Evolutionary conservation across 192 early-diverging fungal genomes (phyloP).

Genomic region (Coemansia pectinata): DNA sequence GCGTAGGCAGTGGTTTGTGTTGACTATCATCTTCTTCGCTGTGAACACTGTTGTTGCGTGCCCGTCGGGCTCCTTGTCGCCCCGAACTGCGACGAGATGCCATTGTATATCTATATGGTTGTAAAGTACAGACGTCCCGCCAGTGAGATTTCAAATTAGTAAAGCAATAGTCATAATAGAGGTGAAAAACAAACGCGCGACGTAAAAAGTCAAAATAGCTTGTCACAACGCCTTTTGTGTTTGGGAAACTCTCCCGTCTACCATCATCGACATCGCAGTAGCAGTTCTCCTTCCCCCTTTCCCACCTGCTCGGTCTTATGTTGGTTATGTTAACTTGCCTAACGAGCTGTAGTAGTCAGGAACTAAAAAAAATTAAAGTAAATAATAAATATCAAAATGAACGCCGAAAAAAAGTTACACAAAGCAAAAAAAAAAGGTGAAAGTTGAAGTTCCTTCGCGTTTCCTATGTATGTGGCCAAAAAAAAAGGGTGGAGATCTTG

Average conservation of each 20-base stretch:
- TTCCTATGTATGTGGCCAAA: not conserved
- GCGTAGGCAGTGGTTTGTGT: constrained; percentile 14
- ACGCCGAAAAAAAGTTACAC: constrained; percentile 2
- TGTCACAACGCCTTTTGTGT: not conserved
- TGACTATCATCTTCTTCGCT: not conserved
- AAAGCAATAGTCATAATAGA: not conserved
- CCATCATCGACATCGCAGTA: not conserved
- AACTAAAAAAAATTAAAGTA: not conserved
- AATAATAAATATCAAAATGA: not conserved
- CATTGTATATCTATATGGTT: constrained; percentile 16
- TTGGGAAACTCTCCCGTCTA: not conserved
- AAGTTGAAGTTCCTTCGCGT: not conserved
- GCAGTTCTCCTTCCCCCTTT: not conserved
- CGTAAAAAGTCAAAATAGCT: not conserved
- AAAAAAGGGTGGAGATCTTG: not conserved
- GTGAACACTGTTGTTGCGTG: not conserved
- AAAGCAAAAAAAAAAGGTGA: not conserved
- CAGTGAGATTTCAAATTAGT: not conserved
- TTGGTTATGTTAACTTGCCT: not conserved
- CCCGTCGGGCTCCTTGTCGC: not conserved
- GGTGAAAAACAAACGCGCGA: not conserved
- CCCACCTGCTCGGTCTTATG: not conserved
- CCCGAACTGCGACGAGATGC: constrained; percentile 9
- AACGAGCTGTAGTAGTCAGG: not conserved
- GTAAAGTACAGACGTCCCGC: not conserved